These are phyloP conservation scores for Bryum argenteum DNA, from an alignment of 225 moss, liverwort and hornwort species.

Conservation along the genomic window DNA sequence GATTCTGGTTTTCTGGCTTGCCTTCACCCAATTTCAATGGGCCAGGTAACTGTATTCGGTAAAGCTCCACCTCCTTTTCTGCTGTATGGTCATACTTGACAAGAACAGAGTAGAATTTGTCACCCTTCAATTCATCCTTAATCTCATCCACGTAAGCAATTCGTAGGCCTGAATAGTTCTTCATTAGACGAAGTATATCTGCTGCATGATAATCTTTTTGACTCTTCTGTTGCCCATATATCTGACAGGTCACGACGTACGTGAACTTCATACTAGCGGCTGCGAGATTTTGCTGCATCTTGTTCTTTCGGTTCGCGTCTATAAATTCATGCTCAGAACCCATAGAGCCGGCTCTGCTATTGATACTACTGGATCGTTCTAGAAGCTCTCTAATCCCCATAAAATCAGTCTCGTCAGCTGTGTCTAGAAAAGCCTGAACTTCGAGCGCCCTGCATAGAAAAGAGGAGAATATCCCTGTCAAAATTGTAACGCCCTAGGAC, in stretches of 20 bases:
- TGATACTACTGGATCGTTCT: conserved; percentile 55
- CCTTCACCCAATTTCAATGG: conserved; percentile 92
- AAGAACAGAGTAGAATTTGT: conserved; percentile 68
- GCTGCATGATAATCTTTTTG: conserved; percentile 51
- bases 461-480: conserved; percentile 26
- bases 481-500: not conserved
- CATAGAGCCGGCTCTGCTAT: conserved; percentile 42
- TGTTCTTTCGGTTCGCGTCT: conserved; percentile 36
- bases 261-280: conserved; percentile 88
- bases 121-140: conserved; percentile 18
- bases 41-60: conserved; percentile 88
- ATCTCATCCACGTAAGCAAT: conserved; percentile 83
- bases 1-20: conserved; percentile 99
- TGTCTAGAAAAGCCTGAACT: conserved; percentile 79
- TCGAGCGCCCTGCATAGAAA: conserved; percentile 67
- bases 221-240: conserved; percentile 81
- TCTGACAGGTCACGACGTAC: conserved; percentile 93
- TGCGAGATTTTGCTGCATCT: conserved; percentile 49
- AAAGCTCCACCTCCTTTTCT: conserved; percentile 78
- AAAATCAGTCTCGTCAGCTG: conserved; percentile 56
- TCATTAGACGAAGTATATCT: conserved; percentile 79
- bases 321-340: conserved; percentile 38
- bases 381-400: conserved; percentile 64
- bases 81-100: conserved; percentile 70
- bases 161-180: conserved; percentile 58